Percentiles rank a stretch among this genome's conserved stretches.
Conservation (phyloP, 371 early-diverging fungal species). For the Actinomortierella wolfii region DNA sequence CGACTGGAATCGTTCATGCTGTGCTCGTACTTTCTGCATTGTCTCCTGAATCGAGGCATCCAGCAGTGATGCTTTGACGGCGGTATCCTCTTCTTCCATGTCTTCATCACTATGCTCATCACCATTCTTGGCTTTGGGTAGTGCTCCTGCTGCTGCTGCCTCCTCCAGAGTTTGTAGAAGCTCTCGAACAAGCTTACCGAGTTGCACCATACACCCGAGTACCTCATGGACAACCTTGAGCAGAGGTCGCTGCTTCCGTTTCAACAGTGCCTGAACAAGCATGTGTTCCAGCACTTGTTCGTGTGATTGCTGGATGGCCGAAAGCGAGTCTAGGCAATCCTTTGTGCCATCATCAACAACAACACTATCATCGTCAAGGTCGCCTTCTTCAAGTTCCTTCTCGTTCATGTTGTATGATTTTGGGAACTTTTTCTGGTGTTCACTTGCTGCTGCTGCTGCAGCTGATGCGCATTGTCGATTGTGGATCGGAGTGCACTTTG, state of each 20-base stretch:
- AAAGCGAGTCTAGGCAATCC: conserved; percentile 46
- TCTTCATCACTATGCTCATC: background rate
- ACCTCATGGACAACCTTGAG: conserved; percentile 44
- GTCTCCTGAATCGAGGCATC: conserved; percentile 8
- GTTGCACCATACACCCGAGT: conserved; percentile 46
- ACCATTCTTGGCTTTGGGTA: too few relatives aligned
- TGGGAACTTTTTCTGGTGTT: background rate
- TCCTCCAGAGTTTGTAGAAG: background rate
- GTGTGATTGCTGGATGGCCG: conserved; percentile 47
- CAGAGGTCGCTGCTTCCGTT: conserved; percentile 51
- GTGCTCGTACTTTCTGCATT: conserved; percentile 15
- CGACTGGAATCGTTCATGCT: conserved; percentile 44
- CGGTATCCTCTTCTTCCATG: background rate
- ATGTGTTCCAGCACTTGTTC: conserved; percentile 57
- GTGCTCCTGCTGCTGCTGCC: conserved; percentile 11
- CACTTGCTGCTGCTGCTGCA: background rate
- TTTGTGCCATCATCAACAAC: conserved; percentile 18
- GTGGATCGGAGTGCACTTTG: background rate
- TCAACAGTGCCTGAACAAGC: conserved; percentile 54
- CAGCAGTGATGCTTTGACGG: background rate
- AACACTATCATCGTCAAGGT: background rate
- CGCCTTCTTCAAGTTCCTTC: background rate
- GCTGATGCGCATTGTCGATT: conserved; percentile 1
- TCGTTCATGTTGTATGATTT: conserved; percentile 12
- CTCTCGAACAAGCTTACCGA: conserved; percentile 22